Base-by-base conservation (phyloP, 169 alveolate genomes). In the Eimeria falciformis region DNA sequence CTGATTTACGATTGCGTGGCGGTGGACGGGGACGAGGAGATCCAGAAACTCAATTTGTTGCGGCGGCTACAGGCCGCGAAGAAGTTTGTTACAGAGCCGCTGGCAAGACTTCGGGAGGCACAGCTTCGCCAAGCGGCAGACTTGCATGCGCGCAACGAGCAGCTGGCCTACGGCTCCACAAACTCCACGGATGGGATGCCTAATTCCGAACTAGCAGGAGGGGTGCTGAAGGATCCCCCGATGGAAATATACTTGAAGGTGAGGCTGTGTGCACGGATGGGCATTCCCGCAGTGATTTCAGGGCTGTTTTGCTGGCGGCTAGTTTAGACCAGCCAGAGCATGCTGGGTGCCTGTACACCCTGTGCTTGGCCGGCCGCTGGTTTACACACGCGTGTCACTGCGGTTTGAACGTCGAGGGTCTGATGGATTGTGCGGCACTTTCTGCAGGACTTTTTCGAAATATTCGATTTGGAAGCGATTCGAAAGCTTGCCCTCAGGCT, bases 371-470 rank as follows among this genome's bases (percentile, higher is more conserved):
- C 40, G 40, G 40, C 40, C 40, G 40, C 40, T 25, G 4, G 23
- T 0, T 25, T 58, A 25, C 71, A 58, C 27, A 23, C 23, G 33
- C 71, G 23, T 58, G 71, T 2, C 33, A 2, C 23, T 58, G 71
- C 71, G 23, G 0, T n/a, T 58, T 23, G 71, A 58, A 23, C 33
- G 5, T 23, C 27, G 2, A 2, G 71, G 71, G 27, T 58, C 33
- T 25, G 23, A 18, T 69, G 43, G 17, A 21, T 69, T 12, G 23
- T 69, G 62, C 62, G 14, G 62, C 62, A 14, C 23, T 4, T 53
- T 21, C 11, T 96, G 55, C 95, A 98, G 96, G 99, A 98, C 95
- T 98, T 98, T 94, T 98, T 96, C 95, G 96, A 95, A 53, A 95
- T 97, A 12, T 87, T 94, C 33, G 97, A 98, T 46, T 95, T 98